phyloP scores from a whole-genome alignment of 345 rosid genomes.

The Ceriops tagal region DNA sequence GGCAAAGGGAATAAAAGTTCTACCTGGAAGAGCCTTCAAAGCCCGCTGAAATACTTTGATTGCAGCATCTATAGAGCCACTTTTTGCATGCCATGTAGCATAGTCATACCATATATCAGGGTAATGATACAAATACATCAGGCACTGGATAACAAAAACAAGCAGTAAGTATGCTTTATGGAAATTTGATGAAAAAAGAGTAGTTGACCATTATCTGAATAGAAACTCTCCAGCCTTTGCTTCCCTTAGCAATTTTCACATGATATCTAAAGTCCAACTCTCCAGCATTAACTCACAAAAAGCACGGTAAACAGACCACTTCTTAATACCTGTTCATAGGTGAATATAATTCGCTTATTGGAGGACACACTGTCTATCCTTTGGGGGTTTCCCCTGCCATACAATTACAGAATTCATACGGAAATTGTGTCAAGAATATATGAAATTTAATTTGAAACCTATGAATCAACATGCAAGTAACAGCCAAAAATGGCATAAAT shows the following conservation, averaged over 20 bases:
- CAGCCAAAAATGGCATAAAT: not conserved
- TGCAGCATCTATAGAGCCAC: constrained; percentile 84
- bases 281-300: not conserved
- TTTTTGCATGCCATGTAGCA: constrained; percentile 88
- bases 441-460: not conserved
- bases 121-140: constrained; percentile 93
- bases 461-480: not conserved
- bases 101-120: constrained; percentile 94
- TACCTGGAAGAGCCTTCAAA: constrained; percentile 93
- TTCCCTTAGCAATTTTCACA: too few species aligned
- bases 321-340: constrained; percentile 82
- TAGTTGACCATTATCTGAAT: not conserved
- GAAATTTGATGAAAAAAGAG: constrained; percentile 2
- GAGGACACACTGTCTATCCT: constrained; percentile 72
- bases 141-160: constrained; percentile 54
- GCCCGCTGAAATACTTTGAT: constrained; percentile 93
- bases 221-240: too few species aligned
- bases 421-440: constrained; percentile 1
- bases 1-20: constrained; percentile 18
- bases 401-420: not conserved
- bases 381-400: constrained; percentile 88
- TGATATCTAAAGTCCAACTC: not conserved
- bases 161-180: constrained; percentile 11
- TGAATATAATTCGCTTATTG: constrained; percentile 76
- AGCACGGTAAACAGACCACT: not conserved